Conservation (phyloP, 1,284 basidiomycete genomes). For the Malassezia brasiliensis region DNA sequence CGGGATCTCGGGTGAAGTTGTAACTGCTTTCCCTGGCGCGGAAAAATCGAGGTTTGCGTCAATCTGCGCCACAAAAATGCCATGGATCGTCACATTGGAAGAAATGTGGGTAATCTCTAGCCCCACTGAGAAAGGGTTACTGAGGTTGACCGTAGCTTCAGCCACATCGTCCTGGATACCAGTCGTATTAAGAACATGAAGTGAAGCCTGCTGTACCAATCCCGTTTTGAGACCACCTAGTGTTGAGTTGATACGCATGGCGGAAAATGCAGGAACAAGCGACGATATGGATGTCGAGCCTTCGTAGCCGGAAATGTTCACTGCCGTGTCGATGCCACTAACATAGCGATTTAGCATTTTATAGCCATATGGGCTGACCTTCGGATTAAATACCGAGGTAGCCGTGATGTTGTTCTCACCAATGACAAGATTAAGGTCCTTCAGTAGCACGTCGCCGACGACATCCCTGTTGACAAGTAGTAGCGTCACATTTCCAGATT, state of each 20-base stretch:
- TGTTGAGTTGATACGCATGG: slow-evolving; percentile 56
- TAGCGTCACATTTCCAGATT: slow-evolving; percentile 48
- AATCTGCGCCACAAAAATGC: slow-evolving; percentile 61
- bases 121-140: slow-evolving; percentile 61
- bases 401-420: slow-evolving; percentile 38
- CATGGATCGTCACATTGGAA: slow-evolving; percentile 60
- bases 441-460: slow-evolving; percentile 29
- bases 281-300: slow-evolving; percentile 59
- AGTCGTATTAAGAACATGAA: slow-evolving; percentile 59
- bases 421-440: slow-evolving; percentile 31
- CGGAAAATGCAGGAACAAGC: slow-evolving; percentile 58
- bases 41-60: slow-evolving; percentile 56
- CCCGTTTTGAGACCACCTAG: slow-evolving; percentile 59
- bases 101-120: slow-evolving; percentile 58
- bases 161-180: slow-evolving; percentile 60
- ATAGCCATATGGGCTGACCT: slow-evolving; percentile 57
- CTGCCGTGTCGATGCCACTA: slow-evolving; percentile 50
- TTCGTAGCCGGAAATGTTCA: slow-evolving; percentile 53
- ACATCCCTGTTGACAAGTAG: slow-evolving; percentile 54
- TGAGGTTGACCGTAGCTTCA: slow-evolving; percentile 60
- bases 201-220: slow-evolving; percentile 57
- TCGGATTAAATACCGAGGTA: slow-evolving; percentile 53
- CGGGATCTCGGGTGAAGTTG: slow-evolving; percentile 57
- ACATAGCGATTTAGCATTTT: slow-evolving; percentile 64
- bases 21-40: slow-evolving; percentile 55